Conservation (phyloP, 1,139 yeast species). For the Magnusiomyces sp. region DNA sequence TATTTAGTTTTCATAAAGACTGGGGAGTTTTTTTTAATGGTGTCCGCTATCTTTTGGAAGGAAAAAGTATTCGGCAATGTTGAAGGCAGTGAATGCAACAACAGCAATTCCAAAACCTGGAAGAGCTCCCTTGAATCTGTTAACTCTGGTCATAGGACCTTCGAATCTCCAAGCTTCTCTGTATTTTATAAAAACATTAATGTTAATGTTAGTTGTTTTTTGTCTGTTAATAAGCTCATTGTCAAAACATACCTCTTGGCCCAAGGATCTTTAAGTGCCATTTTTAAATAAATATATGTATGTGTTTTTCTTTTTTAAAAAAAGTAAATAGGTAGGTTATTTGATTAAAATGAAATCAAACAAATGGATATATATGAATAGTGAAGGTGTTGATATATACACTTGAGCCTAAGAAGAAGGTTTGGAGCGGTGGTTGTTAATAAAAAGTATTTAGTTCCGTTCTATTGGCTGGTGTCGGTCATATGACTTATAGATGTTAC, state of each 20-base stretch:
- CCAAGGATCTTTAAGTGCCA: conserved; percentile 39
- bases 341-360: too few relatives aligned
- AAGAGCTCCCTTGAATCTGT: conserved; percentile 64
- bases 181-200: conserved; percentile 12
- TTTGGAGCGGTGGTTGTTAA: too few relatives aligned
- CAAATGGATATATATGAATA: too few relatives aligned
- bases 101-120: conserved; percentile 81
- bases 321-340: too few relatives aligned
- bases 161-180: conserved; percentile 92
- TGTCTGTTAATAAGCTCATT: background rate
- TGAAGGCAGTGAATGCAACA: conserved; percentile 63
- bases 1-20: too few relatives aligned
- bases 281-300: conserved; percentile 11
- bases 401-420: too few relatives aligned
- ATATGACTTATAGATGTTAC: too few relatives aligned
- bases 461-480: too few relatives aligned
- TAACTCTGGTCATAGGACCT: conserved; percentile 67
- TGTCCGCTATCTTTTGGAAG: conserved; percentile 24
- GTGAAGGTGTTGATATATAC: too few relatives aligned
- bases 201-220: background rate
- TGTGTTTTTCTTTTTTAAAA: too few relatives aligned
- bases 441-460: too few relatives aligned
- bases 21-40: conserved; percentile 10
- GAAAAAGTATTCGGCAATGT: conserved; percentile 45
- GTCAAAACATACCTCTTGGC: conserved; percentile 36